Conservation (phyloP, 1,284 basidiomycete genomes). For the Puccinia hordei region DNA sequence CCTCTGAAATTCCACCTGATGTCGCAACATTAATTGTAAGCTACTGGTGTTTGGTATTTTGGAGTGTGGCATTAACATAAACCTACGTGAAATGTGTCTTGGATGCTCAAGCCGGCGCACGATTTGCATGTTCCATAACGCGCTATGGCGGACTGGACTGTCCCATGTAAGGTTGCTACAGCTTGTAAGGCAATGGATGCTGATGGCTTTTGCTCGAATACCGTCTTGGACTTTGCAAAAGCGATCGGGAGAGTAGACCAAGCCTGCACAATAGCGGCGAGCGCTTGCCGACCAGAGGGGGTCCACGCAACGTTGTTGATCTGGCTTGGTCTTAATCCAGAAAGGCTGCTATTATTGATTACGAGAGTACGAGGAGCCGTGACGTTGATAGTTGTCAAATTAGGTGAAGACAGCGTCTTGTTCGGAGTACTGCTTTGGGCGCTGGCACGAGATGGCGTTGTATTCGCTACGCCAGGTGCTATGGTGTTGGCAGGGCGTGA, state of each 20-base stretch:
- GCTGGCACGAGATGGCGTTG: neutral
- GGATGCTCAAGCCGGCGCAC: neutral
- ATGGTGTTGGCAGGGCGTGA: too few relatives aligned
- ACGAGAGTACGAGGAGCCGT: too few relatives aligned
- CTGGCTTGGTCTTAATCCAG: neutral
- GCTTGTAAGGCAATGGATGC: neutral
- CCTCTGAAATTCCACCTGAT: neutral
- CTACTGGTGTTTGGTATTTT: too few relatives aligned
- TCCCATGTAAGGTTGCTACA: neutral
- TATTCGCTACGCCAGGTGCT: neutral
- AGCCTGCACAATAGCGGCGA: neutral
- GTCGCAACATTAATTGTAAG: neutral
- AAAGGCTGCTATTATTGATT: too few relatives aligned
- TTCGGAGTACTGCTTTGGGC: too few relatives aligned
- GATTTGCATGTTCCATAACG: neutral
- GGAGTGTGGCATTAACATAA: too few relatives aligned
- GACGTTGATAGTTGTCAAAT: too few relatives aligned
- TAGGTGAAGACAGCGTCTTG: too few relatives aligned
- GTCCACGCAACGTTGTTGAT: neutral
- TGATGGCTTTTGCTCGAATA: neutral
- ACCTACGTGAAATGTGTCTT: neutral
- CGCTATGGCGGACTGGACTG: neutral
- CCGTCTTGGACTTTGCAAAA: neutral
- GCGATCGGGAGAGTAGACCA: neutral
- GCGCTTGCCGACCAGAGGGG: neutral